Evolutionary conservation across 768 basidiomycete species (phyloP), one percentile per base, ranked within the genome.

Genomic region (Podaxis rugospora): DNA sequence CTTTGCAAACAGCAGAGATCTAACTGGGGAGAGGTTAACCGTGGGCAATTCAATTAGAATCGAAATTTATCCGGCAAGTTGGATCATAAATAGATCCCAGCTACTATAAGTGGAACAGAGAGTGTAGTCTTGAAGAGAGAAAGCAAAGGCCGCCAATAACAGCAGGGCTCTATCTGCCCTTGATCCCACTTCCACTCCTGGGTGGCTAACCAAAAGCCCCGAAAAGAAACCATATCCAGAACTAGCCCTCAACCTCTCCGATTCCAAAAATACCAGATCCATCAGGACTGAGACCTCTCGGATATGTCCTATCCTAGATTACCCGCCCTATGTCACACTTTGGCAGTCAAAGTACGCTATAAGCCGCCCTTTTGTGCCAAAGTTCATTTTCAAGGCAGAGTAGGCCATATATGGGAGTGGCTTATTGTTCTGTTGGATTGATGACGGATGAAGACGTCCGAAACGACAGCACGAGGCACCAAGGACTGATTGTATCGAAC

Each of bases 221-320:
- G 51, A 60, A 32, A 32, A 32, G 50, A 53, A 52, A 44, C 51
- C 51, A 39, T 51, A 37, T 53, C 28, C 32, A 52, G 51, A 36
- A 46, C 36, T 35, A 44, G 42, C n/a, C 42, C 42, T 44, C 42
- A 44, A 60, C 51, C 28, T 46, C 42, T 54, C 59, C 11, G 51
- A 53, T 14, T 42, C 51, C 59, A 60, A 60, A 60, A 53, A 60
- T 59, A 59, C 7, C 27, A 60, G 59, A 60, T 60, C 51, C 44
- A 60, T 60, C 59, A 54, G 18, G 37, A 23, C 35, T 53, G 59
- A 60, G 59, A n/a, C 35, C 59, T 35, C 59, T 54, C 51, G 51
- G 51, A 25, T 21, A 42, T 5, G 28, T 32, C 11, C 52, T 2
- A 46, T 13, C 13, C 28, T 28, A 53, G 40, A 35, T 11, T 47